Evolutionary conservation across 2,329 filamentous ascomycete species (phyloP).

Genomic region (Neopestalotiopsis sp.): DNA sequence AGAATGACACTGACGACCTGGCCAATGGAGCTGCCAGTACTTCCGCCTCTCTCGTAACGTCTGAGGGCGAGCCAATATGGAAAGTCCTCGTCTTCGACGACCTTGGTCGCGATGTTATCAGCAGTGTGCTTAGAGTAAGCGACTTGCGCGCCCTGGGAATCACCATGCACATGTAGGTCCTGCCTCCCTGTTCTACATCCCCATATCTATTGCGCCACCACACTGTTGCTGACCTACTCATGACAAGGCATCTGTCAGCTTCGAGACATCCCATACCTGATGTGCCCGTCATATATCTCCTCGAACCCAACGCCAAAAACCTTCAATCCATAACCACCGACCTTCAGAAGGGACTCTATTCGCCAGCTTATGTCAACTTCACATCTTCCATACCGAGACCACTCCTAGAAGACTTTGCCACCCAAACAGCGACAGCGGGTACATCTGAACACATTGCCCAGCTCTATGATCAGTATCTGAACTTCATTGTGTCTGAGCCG

Average conservation of each 20-base stretch:
- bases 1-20: constrained; percentile 66
- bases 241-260: constrained; percentile 75
- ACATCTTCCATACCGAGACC: constrained; percentile 90
- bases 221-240: constrained; percentile 29
- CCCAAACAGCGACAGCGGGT: constrained; percentile 81
- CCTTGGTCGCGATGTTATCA: constrained; percentile 90
- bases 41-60: constrained; percentile 80
- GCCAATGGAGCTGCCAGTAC: constrained; percentile 70
- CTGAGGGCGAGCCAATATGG: constrained; percentile 93
- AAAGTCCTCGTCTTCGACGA: constrained; percentile 97
- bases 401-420: constrained; percentile 91
- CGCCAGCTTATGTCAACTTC: constrained; percentile 96
- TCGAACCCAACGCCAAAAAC: constrained; percentile 86
- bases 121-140: constrained; percentile 91
- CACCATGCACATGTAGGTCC: constrained; percentile 84
- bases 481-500: constrained; percentile 95
- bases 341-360: constrained; percentile 85
- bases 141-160: constrained; percentile 94
- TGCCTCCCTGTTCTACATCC: neutral
- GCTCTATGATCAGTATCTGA: constrained; percentile 95
- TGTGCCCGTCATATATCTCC: constrained; percentile 94
- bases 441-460: constrained; percentile 91
- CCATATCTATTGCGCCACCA: neutral
- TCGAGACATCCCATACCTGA: constrained; percentile 90
- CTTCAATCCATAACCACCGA: constrained; percentile 84